phyloP scores from a whole-genome alignment of 441 rosid species.

The Euphorbia schlechtendalii region DNA sequence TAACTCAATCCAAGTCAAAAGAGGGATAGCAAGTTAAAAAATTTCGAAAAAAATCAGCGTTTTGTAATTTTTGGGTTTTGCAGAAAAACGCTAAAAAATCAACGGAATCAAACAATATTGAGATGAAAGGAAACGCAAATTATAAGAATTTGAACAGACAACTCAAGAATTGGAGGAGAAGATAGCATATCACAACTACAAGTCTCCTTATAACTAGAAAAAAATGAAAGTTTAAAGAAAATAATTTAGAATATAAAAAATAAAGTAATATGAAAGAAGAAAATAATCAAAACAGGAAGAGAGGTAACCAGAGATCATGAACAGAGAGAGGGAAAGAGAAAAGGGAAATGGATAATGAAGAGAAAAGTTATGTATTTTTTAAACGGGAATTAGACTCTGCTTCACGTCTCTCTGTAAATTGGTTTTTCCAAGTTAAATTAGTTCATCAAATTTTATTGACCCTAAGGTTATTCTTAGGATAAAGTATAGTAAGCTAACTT shows the following conservation, averaged over 20 bases:
- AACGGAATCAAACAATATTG: conserved; percentile 2
- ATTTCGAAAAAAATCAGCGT: not conserved
- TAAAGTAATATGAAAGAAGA: not conserved
- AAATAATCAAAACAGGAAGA: conserved; percentile 3
- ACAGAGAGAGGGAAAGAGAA: not conserved
- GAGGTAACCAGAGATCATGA: not conserved
- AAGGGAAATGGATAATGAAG: conserved; percentile 8
- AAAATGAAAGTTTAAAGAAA: not conserved
- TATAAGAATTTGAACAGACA: conserved; percentile 13
- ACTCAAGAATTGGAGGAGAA: not conserved
- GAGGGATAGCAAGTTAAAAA: conserved; percentile 11
- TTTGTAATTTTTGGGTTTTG: conserved; percentile 3
- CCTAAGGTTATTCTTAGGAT: too few relatives aligned
- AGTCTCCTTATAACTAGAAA: not conserved
- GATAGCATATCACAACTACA: not conserved
- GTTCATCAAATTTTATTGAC: not conserved
- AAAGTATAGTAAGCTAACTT: too few relatives aligned
- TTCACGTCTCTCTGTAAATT: conserved; percentile 12
- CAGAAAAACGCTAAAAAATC: not conserved
- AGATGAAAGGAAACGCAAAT: conserved; percentile 23
- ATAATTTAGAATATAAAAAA: not conserved
- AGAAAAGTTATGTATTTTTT: not conserved
- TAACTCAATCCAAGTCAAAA: not conserved
- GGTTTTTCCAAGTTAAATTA: not conserved
- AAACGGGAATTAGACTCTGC: not conserved